These are phyloP conservation scores for Apiospora sp. DNA, from an alignment of 2,329 filamentous ascomycete species.

Conservation along the genomic window DNA sequence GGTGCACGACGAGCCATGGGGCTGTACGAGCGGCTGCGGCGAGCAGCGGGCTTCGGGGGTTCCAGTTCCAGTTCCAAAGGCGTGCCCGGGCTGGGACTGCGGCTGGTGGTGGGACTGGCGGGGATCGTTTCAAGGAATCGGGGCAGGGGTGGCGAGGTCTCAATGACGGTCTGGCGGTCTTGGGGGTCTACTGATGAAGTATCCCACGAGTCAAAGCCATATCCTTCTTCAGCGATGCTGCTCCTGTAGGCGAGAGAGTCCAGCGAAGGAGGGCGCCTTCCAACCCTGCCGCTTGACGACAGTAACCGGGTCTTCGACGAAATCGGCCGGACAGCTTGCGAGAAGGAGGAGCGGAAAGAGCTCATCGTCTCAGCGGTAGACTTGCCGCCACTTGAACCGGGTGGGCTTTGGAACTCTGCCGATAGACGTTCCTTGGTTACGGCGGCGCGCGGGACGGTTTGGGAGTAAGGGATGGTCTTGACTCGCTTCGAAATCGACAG, in stretches of 20 bases:
- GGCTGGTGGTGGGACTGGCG: constrained; percentile 68
- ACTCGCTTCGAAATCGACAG: constrained; percentile 47
- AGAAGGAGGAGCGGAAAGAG: constrained; percentile 58
- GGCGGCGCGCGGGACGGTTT: constrained; percentile 48
- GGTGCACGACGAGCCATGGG: constrained; percentile 47
- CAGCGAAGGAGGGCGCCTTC: constrained; percentile 55
- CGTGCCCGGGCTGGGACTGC: constrained; percentile 69
- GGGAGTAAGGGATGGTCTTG: constrained; percentile 62
- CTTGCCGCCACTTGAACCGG: constrained; percentile 54
- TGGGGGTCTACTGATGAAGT: constrained; percentile 72
- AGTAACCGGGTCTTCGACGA: constrained; percentile 65
- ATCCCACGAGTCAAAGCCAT: constrained; percentile 77
- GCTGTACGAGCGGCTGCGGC: constrained; percentile 61
- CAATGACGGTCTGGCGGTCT: constrained; percentile 64
- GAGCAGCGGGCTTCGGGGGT: constrained; percentile 51
- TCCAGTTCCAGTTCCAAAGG: constrained; percentile 61
- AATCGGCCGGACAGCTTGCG: constrained; percentile 60
- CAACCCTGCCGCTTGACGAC: constrained; percentile 48
- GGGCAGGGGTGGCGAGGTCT: constrained; percentile 54
- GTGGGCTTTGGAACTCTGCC: constrained; percentile 50
- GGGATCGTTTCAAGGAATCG: constrained; percentile 76
- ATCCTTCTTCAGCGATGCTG: constrained; percentile 55
- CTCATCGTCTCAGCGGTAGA: constrained; percentile 55
- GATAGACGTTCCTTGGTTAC: constrained; percentile 45
- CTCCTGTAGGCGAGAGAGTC: constrained; percentile 51